phyloP scores from a whole-genome alignment of 2,329 filamentous ascomycete species.

The Pseudogymnoascus sp. region DNA sequence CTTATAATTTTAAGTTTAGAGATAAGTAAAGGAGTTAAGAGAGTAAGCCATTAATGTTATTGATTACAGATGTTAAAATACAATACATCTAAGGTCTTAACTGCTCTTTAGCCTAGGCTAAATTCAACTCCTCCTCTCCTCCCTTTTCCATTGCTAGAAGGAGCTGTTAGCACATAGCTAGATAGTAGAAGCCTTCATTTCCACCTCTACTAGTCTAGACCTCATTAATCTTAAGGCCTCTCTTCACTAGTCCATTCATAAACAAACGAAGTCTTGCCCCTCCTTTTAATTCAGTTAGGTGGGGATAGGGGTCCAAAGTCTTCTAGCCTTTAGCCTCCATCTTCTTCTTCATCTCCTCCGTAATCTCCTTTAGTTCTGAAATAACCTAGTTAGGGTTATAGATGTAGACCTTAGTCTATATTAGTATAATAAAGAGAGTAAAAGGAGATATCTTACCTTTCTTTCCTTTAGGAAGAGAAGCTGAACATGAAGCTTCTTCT shows the following conservation, averaged over 20 bases:
- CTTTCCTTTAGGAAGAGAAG: background rate
- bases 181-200: background rate
- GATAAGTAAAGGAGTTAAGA: background rate
- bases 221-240: background rate
- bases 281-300: background rate
- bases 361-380: background rate
- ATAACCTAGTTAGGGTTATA: background rate
- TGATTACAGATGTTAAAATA: background rate
- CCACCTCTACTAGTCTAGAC: background rate
- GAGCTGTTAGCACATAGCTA: background rate
- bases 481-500: background rate
- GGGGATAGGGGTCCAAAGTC: background rate
- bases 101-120: background rate
- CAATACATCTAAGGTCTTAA: background rate
- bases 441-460: background rate
- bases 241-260: background rate
- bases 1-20: too few species aligned
- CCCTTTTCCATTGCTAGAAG: background rate
- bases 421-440: background rate
- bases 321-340: background rate
- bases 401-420: background rate
- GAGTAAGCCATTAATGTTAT: background rate
- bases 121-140: background rate
- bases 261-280: background rate
- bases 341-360: background rate